phyloP scores from a whole-genome alignment of 179 eudicot species.

The Amaranthus tricolor region DNA sequence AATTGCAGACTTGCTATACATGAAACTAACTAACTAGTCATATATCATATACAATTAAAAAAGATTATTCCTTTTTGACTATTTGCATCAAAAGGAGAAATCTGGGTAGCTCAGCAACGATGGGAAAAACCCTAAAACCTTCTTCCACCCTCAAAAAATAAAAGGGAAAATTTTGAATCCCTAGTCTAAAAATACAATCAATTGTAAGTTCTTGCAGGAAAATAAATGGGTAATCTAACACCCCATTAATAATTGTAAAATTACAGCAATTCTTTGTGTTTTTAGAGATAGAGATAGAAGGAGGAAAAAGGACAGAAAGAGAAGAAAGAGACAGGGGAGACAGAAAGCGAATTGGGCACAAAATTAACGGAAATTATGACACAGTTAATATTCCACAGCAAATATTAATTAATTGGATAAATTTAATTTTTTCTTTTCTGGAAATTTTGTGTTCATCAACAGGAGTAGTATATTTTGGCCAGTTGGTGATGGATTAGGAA shows the following conservation, averaged over 20 bases:
- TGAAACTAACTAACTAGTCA: not conserved
- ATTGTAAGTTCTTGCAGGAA: conserved; percentile 15
- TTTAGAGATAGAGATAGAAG: conserved; percentile 11
- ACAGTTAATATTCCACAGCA: no score
- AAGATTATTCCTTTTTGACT: not conserved
- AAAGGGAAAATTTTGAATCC: not conserved
- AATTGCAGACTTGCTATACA: conserved; percentile 27
- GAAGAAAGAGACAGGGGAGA: conserved; percentile 10
- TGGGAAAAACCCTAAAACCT: conserved; percentile 22
- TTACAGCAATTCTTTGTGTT: conserved; percentile 17
- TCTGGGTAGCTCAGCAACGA: conserved; percentile 13
- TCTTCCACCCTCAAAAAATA: not conserved
- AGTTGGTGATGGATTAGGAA: not conserved
- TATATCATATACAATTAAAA: conserved; percentile 11
- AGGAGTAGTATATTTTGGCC: not conserved
- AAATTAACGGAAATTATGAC: conserved; percentile 21
- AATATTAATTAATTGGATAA: no score
- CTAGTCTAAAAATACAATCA: conserved; percentile 5
- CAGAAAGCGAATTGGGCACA: conserved; percentile 20
- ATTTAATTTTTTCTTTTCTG: no score
- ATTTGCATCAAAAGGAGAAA: not conserved
- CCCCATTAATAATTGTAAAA: conserved; percentile 1
- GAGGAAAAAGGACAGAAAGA: conserved; percentile 14
- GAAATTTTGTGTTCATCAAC: no score
- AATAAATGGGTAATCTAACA: not conserved